phyloP scores from a whole-genome alignment of 2,329 filamentous ascomycete genomes.

The Phoma sp. region DNA sequence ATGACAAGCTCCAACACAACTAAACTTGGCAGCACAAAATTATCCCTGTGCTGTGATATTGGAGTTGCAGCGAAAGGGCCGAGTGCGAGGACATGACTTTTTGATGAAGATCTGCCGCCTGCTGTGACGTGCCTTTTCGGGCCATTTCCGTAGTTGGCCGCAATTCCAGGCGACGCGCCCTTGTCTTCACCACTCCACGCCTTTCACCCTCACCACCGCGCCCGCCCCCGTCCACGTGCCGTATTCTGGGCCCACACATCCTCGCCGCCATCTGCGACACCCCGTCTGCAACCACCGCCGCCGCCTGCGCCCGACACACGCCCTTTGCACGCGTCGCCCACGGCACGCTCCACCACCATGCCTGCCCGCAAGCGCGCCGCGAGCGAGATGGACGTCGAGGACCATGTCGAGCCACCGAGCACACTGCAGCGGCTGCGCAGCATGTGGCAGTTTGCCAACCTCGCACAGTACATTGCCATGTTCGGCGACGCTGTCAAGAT shows the following conservation, averaged over 20 bases:
- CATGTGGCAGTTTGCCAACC: constrained; percentile 94
- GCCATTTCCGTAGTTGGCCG: constrained; percentile 11
- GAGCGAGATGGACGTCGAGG: constrained; percentile 63
- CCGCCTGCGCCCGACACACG: not conserved
- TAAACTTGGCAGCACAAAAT: too few relatives aligned
- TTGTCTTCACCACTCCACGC: constrained; percentile 14
- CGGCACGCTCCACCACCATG: constrained; percentile 42
- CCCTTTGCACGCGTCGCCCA: constrained; percentile 43
- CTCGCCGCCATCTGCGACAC: not conserved
- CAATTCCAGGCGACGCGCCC: constrained; percentile 16
- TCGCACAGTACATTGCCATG: constrained; percentile 91
- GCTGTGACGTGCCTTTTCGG: constrained; percentile 13
- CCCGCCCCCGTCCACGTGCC: constrained; percentile 6
- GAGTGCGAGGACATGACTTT: not conserved
- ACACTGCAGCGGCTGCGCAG: constrained; percentile 75
- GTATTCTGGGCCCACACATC: not conserved
- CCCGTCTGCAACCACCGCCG: not conserved
- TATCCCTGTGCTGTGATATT: too few relatives aligned
- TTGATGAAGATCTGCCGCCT: constrained; percentile 4
- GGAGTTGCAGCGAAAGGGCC: too few relatives aligned
- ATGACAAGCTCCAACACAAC: too few relatives aligned
- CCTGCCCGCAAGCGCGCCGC: constrained; percentile 50
- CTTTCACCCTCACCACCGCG: constrained; percentile 9
- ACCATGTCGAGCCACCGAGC: constrained; percentile 52
- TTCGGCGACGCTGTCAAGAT: constrained; percentile 92